phyloP scores from a whole-genome alignment of 768 basidiomycete genomes.

The Boletus tomentosulus region DNA sequence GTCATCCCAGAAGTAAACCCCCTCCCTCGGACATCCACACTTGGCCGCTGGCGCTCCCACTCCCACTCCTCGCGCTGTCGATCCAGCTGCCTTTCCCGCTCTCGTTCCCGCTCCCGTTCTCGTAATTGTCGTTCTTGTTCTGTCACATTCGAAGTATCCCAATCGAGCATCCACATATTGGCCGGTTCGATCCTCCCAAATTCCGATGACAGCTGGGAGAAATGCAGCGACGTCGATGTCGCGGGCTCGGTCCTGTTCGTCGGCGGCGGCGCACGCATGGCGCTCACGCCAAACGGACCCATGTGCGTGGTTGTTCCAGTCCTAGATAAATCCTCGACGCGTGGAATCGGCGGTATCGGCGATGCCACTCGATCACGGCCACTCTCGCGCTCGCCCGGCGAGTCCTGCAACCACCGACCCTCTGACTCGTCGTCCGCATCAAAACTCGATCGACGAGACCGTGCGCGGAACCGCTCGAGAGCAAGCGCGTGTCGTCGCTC shows the following conservation, averaged over 20 bases:
- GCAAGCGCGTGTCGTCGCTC: slow-evolving; percentile 40
- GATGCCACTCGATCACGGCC: slow-evolving; percentile 10
- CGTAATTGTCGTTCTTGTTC: slow-evolving; percentile 9
- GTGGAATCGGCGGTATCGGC: slow-evolving; percentile 11
- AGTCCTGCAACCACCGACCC: slow-evolving; percentile 19
- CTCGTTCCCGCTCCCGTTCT: slow-evolving; percentile 7
- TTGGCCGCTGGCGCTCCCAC: slow-evolving; percentile 10
- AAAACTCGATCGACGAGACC: slow-evolving; percentile 15
- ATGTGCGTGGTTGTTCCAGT: slow-evolving; percentile 8
- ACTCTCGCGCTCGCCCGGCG: slow-evolving; percentile 10
- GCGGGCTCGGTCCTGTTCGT: slow-evolving; percentile 6
- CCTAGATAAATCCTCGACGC: slow-evolving; percentile 11
- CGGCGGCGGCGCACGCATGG: neutral
- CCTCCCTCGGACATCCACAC: slow-evolving; percentile 1
- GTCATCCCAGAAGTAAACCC: slow-evolving; percentile 10
- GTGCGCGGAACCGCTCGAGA: slow-evolving; percentile 32
- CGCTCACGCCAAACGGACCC: neutral
- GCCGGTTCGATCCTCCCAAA: slow-evolving; percentile 8
- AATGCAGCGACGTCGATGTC: slow-evolving; percentile 10
- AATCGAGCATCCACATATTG: slow-evolving; percentile 15
- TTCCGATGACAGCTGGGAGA: slow-evolving; percentile 23
- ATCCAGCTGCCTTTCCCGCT: slow-evolving; percentile 9
- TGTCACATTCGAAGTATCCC: slow-evolving; percentile 11
- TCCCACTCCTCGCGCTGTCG: slow-evolving; percentile 18
- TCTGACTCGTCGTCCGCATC: slow-evolving; percentile 26